phyloP scores from a whole-genome alignment of 305 asterid species.

The Caryopteris hybrid region DNA sequence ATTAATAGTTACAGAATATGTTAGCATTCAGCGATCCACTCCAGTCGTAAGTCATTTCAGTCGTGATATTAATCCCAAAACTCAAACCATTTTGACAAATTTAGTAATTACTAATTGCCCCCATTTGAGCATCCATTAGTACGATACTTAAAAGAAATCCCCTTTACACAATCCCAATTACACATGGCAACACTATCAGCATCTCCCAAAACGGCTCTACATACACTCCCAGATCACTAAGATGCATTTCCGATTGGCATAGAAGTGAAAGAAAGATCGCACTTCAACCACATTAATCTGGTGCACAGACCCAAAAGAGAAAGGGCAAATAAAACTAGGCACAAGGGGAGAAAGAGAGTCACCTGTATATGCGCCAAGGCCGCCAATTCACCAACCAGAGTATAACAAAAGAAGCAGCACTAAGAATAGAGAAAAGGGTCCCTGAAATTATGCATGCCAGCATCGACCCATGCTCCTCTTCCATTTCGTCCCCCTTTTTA shows the following conservation, averaged over 20 bases:
- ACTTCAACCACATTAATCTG: not conserved
- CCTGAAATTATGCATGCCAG: conserved; percentile 89
- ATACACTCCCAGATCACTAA: not conserved
- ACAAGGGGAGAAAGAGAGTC: conserved; percentile 4
- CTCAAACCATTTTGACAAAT: not conserved
- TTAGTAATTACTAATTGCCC: not conserved
- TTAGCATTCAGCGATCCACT: not conserved
- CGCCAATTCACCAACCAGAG: conserved; percentile 99
- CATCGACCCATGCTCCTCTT: conserved; percentile 62
- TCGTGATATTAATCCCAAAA: not conserved
- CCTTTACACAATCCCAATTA: conserved; percentile 5
- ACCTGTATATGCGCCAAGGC: conserved; percentile 99
- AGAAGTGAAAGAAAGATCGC: not conserved
- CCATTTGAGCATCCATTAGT: not conserved
- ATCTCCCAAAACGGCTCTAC: not conserved
- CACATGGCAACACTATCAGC: not conserved
- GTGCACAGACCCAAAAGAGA: not conserved
- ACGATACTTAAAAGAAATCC: too few relatives aligned
- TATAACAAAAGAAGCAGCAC: conserved; percentile 77
- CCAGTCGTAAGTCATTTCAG: not conserved
- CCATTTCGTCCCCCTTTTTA: conserved; percentile 60
- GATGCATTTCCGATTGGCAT: conserved; percentile 1
- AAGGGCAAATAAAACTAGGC: not conserved
- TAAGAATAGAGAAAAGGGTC: conserved; percentile 68
- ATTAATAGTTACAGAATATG: not conserved